A percentile compares a stretch with the other conserved stretches of the same genome.
These are phyloP conservation scores for Suhomyces atakaporum DNA, from an alignment of 1,139 yeast genomes.

Conservation along the genomic window DNA sequence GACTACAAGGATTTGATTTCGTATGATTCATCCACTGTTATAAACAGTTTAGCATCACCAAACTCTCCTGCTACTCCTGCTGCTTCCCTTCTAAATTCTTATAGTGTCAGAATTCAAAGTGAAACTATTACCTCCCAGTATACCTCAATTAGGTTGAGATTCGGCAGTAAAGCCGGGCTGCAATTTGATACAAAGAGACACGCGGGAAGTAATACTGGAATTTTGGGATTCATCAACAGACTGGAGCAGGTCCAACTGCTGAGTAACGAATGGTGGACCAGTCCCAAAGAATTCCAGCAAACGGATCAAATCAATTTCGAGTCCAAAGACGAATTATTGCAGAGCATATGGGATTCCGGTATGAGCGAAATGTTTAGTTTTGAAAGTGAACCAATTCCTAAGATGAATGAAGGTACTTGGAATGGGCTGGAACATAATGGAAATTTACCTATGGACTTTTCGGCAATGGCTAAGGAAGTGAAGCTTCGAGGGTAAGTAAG, in stretches of 20 bases:
- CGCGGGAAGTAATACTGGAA: conserved; percentile 15
- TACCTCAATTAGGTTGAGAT: conserved; percentile 40
- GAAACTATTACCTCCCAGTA: conserved; percentile 42
- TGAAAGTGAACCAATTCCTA: not conserved
- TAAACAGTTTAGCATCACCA: not conserved
- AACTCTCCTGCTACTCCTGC: not conserved
- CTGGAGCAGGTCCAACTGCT: conserved; percentile 3
- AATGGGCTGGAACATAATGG: not conserved
- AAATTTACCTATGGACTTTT: not conserved
- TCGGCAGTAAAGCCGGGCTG: conserved; percentile 23
- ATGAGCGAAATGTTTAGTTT: conserved; percentile 4
- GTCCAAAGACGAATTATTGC: conserved; percentile 15
- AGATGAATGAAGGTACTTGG: not conserved
- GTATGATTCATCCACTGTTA: conserved; percentile 8
- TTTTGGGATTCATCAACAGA: conserved; percentile 17
- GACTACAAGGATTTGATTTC: conserved; percentile 37
- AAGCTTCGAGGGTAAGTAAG: not conserved
- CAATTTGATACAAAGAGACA: conserved; percentile 7
- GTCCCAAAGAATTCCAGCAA: not conserved
- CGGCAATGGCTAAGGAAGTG: not conserved
- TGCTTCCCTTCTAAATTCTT: conserved; percentile 9
- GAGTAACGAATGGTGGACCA: conserved; percentile 3
- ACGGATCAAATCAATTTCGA: conserved; percentile 6
- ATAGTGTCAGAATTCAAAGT: conserved; percentile 35
- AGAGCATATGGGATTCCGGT: conserved; percentile 16